These are phyloP conservation scores for Clarireedia paspali DNA, from an alignment of 2,329 filamentous ascomycete genomes.

Conservation along the genomic window DNA sequence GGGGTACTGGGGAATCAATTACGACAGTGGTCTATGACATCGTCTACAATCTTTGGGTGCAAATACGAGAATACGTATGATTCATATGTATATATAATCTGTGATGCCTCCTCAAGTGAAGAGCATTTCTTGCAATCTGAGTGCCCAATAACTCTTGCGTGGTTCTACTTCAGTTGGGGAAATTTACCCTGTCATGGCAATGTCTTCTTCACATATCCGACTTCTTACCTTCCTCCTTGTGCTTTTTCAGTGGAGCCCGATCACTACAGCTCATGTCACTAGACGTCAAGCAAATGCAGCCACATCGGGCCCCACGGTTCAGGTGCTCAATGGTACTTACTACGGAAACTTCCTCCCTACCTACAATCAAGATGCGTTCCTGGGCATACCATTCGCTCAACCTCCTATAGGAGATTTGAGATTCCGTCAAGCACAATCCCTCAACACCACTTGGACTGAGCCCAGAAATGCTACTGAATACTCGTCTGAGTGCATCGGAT, in stretches of 20 bases:
- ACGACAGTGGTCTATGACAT: not conserved
- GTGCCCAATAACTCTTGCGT: not conserved
- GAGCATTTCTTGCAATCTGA: not conserved
- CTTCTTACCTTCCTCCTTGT: too few relatives aligned
- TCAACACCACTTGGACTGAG: constrained; percentile 10
- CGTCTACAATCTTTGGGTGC: not conserved
- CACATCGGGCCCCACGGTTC: constrained; percentile 10
- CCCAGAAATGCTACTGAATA: constrained; percentile 22
- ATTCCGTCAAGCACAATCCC: constrained; percentile 7
- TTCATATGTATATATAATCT: not conserved
- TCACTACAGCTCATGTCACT: too few relatives aligned
- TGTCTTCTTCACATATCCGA: not conserved
- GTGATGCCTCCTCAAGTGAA: not conserved
- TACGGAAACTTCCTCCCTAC: constrained; percentile 10
- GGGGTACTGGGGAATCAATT: not conserved
- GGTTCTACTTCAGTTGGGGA: not conserved
- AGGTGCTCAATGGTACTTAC: constrained; percentile 19
- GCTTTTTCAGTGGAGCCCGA: too few relatives aligned
- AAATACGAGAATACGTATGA: not conserved
- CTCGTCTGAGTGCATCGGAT: constrained; percentile 6
- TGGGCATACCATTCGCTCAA: constrained; percentile 18
- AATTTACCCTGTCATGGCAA: not conserved
- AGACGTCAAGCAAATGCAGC: too few relatives aligned
- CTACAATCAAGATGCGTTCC: constrained; percentile 18
- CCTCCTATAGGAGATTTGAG: constrained; percentile 8